Base-by-base conservation (phyloP, 2,329 filamentous ascomycete species). In the Colletotrichum liriopes region DNA sequence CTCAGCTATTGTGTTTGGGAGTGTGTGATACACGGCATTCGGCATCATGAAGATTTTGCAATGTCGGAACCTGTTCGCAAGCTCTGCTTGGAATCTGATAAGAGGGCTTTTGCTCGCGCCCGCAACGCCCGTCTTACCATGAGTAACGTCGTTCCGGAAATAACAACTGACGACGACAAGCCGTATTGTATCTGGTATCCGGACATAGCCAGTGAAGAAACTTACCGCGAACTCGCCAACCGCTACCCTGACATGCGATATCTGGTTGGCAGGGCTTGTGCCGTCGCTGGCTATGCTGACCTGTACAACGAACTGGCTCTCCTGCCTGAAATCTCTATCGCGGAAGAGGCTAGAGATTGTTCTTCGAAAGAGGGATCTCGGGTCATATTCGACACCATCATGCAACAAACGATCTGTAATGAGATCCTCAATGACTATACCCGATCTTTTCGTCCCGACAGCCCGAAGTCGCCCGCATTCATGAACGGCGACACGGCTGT, bases 121-220 rank as follows among this genome's bases (percentile, higher is more conserved):
- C 62, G 54, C 5, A 66, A 67, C 12, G 65, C 56, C 0, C 65
- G 56, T 1, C 49, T 62, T 45, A 81, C 81, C 63, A 82, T 81
- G 78, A 80, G 77, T 67, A 75, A 79, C 20, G 8, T 6, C 8
- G 8, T 55, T 2, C 52, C 52, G 9, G 74, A 77, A 14, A 67
- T 67, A 23, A 5, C 74, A 39, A 5, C 11, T 8, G 60, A 73
- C 18, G 75, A 79, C 8, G 60, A 77, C 20, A 65, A 51, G 0
- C 81, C 80, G 3, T 84, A 84, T 71, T 84, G 82, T 67, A 82
- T 85, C 49, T 85, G 83, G 82, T 74, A 83, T 74, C 84, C 83
- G 0, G 78, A 83, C 12, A 29, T 80, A 0, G 79, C 84, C 2
- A 72, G 29, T 0, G 81, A 85, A 62, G 77, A 80, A 0, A 85